Conservation (phyloP, 2,329 filamentous ascomycete genomes). For the Fusarium sp. region DNA sequence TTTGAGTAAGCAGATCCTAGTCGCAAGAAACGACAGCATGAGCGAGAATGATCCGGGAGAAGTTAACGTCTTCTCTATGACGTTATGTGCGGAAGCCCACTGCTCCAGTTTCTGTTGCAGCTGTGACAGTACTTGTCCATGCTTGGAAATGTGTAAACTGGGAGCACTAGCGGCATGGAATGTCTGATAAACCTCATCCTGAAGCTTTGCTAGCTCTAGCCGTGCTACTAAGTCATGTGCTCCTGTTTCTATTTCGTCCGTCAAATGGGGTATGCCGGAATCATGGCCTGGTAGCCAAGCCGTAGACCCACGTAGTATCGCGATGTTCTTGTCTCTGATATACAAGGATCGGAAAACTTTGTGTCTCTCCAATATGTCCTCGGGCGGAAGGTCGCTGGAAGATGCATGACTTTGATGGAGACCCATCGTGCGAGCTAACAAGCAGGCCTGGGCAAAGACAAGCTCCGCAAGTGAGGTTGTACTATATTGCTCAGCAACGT, state of each 20-base stretch:
- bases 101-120: constrained; percentile 43
- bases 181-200: constrained; percentile 44
- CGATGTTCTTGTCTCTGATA: constrained; percentile 44
- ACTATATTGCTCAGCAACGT: constrained; percentile 47
- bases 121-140: constrained; percentile 21
- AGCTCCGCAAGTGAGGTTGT: constrained; percentile 43
- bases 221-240: constrained; percentile 20
- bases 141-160: constrained; percentile 4
- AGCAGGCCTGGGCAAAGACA: constrained; percentile 47
- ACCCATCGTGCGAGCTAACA: constrained; percentile 47
- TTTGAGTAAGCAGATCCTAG: constrained; percentile 38
- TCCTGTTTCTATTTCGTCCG: constrained; percentile 17
- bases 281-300: constrained; percentile 42
- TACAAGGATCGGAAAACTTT: constrained; percentile 47
- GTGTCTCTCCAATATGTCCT: constrained; percentile 37
- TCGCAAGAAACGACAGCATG: constrained; percentile 44
- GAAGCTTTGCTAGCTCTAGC: constrained; percentile 44
- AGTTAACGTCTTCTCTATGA: constrained; percentile 24
- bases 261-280: constrained; percentile 11
- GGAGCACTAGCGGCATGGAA: constrained; percentile 34
- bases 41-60: constrained; percentile 24
- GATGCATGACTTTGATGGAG: constrained; percentile 43
- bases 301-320: constrained; percentile 42
- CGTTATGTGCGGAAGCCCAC: constrained; percentile 36
- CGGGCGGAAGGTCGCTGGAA: constrained; percentile 7